phyloP scores from a whole-genome alignment of 2,329 filamentous ascomycete genomes.

The Pseudocercospora pini-densiflorae region DNA sequence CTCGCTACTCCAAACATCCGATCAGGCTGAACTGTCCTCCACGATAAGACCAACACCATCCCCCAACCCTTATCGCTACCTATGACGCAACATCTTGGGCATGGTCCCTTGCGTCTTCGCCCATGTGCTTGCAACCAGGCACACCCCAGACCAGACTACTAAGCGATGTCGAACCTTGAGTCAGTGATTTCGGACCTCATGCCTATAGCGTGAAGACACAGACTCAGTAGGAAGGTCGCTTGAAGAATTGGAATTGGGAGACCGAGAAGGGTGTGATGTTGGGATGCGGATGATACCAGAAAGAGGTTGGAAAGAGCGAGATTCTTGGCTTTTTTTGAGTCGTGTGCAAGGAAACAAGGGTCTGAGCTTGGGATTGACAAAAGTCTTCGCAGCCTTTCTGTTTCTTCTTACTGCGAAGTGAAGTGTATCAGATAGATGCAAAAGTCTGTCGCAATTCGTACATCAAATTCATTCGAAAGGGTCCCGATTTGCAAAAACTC shows the following conservation, averaged over 20 bases:
- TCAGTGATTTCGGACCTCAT: not conserved
- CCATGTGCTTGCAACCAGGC: not conserved
- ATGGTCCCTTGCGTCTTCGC: not conserved
- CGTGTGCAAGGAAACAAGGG: not conserved
- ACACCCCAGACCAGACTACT: not conserved
- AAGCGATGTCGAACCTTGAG: slow-evolving; percentile 5
- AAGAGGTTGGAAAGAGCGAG: not conserved
- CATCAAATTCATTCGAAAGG: not conserved
- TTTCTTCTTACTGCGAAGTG: not conserved
- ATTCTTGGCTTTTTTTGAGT: not conserved
- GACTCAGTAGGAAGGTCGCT: not conserved
- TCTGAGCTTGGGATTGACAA: not conserved
- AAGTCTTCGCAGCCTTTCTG: not conserved
- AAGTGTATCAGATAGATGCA: not conserved
- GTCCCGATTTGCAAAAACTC: not conserved
- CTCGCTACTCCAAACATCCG: not conserved
- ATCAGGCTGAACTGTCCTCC: not conserved
- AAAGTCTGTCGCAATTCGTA: not conserved
- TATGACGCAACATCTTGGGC: not conserved
- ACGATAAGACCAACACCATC: not conserved
- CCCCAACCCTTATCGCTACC: not conserved
- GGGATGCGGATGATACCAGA: not conserved
- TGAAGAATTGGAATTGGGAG: not conserved
- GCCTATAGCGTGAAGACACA: not conserved
- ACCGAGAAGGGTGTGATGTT: not conserved